These are phyloP conservation scores for Heterotrichella gracilis DNA, from an alignment of 352 stramenopile species.

Conservation along the genomic window DNA sequence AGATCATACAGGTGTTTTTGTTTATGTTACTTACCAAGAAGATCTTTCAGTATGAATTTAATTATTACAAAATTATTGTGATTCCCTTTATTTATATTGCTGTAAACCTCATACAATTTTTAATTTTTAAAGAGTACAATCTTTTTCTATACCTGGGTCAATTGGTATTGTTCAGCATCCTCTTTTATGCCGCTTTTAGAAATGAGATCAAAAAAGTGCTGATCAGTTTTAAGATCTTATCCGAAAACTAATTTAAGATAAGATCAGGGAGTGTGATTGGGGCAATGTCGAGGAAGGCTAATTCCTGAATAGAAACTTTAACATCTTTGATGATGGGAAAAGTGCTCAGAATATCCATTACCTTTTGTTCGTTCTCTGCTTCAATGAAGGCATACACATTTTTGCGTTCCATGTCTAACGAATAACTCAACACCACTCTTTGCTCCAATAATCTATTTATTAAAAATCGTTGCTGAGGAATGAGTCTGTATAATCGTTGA, in stretches of 20 bases:
- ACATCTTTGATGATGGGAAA: slow-evolving; percentile 1
- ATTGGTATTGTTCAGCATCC: not conserved
- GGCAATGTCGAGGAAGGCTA: not conserved
- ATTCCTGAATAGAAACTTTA: not conserved
- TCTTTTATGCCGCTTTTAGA: slow-evolving; percentile 1
- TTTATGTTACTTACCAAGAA: not conserved
- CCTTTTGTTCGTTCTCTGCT: not conserved
- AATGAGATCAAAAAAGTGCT: slow-evolving; percentile 2
- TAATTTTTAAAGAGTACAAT: slow-evolving; percentile 11
- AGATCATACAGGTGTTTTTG: not conserved
- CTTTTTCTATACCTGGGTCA: not conserved
- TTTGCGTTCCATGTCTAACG: not conserved
- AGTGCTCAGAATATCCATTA: not conserved
- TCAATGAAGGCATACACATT: not conserved
- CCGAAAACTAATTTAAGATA: not conserved
- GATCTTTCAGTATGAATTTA: not conserved
- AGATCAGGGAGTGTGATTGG: not conserved
- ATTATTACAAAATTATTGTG: not conserved
- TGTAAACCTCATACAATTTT: not conserved
- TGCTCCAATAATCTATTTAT: not conserved
- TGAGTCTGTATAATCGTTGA: not conserved
- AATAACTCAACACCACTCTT: not conserved
- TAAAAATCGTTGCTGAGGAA: not conserved
- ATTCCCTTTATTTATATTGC: not conserved
- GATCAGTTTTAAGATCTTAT: not conserved